Evolutionary conservation across 2,329 filamentous ascomycete genomes (phyloP), one percentile per base, ranked within the genome.

Genomic region (Zymoseptoria tritici): DNA sequence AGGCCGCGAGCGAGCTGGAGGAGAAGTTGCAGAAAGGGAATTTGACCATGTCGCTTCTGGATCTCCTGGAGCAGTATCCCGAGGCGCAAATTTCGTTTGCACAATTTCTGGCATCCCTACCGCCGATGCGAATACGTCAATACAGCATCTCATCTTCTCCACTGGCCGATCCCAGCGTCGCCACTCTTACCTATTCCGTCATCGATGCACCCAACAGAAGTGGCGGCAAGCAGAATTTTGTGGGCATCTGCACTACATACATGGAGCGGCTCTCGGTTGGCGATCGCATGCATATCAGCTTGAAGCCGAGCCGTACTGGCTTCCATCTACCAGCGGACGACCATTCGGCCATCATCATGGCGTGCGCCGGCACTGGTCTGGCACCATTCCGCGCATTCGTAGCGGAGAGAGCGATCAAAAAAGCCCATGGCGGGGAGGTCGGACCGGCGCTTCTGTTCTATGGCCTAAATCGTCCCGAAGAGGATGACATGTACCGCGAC

Each of bases 361-460:
- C 69, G 49, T 60, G 61, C 20, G 68, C 68, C 11, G 93, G 93
- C 64, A 97, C 93, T 0, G 93, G 93, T 71, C 86, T 97, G n/a
- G 93, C 93, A 1, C 93, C 93, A 16, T 97, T 97, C 89, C 90
- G 93, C 64, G 93, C 93, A 62, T 97, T 97, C 72, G 88, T 97
- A 55, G 92, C 97, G 78, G 93, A 97, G 79, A 92, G 93, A 59
- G 72, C 73, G 22, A 72, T 71, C 9, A 74, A 80, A 59, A 69
- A 77, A 9, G 73, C 71, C 3, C 77, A 76, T 0, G 84, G 84
- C 1, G 76, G 81, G 11, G 65, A 67, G 13, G 75, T 89, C 0
- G 85, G 83, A 0, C 83, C 81, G 0, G 84, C 85, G 0, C 65
- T 88, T 20, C 76, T 89, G 1, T 87, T 86, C 76, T 81, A 83